Evolutionary conservation across 192 early-diverging fungal genomes (phyloP).

Genomic region (Coemansia sp.): DNA sequence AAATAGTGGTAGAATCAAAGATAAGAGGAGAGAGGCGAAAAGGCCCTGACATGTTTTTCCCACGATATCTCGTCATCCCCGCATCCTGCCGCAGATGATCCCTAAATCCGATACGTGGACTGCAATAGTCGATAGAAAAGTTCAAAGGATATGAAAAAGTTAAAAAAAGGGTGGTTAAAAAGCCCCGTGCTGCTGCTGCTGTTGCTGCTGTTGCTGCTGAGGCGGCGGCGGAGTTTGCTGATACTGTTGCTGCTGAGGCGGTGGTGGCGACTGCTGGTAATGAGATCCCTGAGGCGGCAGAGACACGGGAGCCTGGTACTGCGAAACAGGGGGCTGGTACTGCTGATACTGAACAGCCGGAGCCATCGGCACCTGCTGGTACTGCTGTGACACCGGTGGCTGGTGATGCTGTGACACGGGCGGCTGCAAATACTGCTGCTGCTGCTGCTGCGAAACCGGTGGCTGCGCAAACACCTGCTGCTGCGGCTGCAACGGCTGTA

Average conservation of each 20-base stretch:
- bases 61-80: neutral
- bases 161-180: neutral
- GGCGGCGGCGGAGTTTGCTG: neutral
- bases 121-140: neutral
- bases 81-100: neutral
- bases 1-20: neutral
- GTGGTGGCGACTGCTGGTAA: neutral
- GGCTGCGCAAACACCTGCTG: conserved; percentile 1
- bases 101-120: neutral
- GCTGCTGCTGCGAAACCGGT: neutral
- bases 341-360: conserved; percentile 2
- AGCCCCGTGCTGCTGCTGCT: conserved; percentile 6
- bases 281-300: conserved; percentile 9
- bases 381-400: conserved; percentile 7
- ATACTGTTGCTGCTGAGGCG: conserved; percentile 10
- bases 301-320: conserved; percentile 5
- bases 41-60: neutral
- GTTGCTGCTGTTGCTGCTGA: neutral
- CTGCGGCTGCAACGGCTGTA: neutral
- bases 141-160: neutral
- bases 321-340: neutral
- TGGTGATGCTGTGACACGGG: neutral
- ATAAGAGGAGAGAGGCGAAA: neutral
- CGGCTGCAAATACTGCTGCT: conserved; percentile 4
- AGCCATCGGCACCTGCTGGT: conserved; percentile 2